phyloP scores from a whole-genome alignment of 768 basidiomycete genomes.

The Galerina sulciceps region DNA sequence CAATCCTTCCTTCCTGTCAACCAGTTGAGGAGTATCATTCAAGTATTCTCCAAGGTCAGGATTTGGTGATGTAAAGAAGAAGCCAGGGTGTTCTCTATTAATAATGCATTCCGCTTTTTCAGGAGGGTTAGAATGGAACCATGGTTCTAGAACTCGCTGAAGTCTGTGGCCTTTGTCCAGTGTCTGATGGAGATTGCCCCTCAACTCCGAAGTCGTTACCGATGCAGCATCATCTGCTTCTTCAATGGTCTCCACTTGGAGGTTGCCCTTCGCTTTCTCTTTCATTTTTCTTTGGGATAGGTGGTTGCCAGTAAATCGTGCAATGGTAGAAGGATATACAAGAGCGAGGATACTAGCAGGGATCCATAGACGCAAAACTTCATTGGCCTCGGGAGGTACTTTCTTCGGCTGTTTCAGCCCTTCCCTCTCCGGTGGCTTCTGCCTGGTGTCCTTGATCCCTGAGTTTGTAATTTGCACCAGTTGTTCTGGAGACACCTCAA shows the following conservation, averaged over 20 bases:
- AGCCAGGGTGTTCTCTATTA: constrained; percentile 5
- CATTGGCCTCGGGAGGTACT: constrained; percentile 43
- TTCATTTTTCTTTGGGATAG: constrained; percentile 25
- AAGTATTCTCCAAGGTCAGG: constrained; percentile 8
- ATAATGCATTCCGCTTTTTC: background rate
- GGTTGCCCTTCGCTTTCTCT: constrained; percentile 8
- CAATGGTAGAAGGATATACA: constrained; percentile 46
- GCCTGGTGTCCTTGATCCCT: constrained; percentile 47
- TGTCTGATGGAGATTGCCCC: no score
- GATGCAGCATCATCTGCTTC: background rate
- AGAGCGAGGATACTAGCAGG: constrained; percentile 60
- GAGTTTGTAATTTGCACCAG: constrained; percentile 54
- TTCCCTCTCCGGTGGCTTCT: constrained; percentile 12
- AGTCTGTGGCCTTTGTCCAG: no score
- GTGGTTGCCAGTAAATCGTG: constrained; percentile 37
- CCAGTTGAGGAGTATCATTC: background rate
- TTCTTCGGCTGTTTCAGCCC: constrained; percentile 31
- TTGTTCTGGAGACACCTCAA: constrained; percentile 57
- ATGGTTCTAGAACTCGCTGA: constrained; percentile 1
- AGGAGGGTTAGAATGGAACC: constrained; percentile 2
- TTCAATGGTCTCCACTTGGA: background rate
- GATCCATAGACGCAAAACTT: constrained; percentile 61
- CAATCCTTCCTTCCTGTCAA: constrained; percentile 2
- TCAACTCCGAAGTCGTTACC: background rate
- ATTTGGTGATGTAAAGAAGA: constrained; percentile 24